Conservation (phyloP, 2,329 filamentous ascomycete genomes). For the Pezicula carpinea region DNA sequence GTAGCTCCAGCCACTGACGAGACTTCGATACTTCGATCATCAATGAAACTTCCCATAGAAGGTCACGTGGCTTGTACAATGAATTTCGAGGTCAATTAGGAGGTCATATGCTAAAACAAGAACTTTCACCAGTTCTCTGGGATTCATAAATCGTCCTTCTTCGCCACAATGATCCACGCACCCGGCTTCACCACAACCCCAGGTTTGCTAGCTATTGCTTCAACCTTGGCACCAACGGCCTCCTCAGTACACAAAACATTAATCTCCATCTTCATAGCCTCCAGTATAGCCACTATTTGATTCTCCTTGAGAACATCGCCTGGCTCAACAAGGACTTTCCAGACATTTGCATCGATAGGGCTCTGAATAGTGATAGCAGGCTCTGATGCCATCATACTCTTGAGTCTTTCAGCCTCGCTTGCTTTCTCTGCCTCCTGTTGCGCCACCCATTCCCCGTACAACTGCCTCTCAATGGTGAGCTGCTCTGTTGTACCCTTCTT, state of each 20-base stretch:
- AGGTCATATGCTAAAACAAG: no score
- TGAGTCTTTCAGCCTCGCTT: conserved; percentile 9
- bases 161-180: conserved; percentile 17
- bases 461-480: conserved; percentile 22
- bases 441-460: conserved; percentile 28
- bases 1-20: no score
- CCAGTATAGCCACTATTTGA: conserved; percentile 38
- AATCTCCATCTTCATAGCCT: conserved; percentile 57
- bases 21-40: no score
- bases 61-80: no score
- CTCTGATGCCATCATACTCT: conserved; percentile 15
- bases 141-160: conserved; percentile 1
- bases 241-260: conserved; percentile 29
- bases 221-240: conserved; percentile 26
- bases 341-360: conserved; percentile 46
- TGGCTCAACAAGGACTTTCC: conserved; percentile 33
- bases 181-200: conserved; percentile 32
- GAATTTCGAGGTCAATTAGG: no score
- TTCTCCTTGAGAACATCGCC: no score
- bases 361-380: conserved; percentile 32
- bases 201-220: conserved; percentile 36
- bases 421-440: conserved; percentile 16
- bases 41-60: no score
- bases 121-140: no score
- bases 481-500: conserved; percentile 16